Evolutionary conservation across 345 rosid genomes (phyloP).

Genomic region (Hibiscus mutabilis): DNA sequence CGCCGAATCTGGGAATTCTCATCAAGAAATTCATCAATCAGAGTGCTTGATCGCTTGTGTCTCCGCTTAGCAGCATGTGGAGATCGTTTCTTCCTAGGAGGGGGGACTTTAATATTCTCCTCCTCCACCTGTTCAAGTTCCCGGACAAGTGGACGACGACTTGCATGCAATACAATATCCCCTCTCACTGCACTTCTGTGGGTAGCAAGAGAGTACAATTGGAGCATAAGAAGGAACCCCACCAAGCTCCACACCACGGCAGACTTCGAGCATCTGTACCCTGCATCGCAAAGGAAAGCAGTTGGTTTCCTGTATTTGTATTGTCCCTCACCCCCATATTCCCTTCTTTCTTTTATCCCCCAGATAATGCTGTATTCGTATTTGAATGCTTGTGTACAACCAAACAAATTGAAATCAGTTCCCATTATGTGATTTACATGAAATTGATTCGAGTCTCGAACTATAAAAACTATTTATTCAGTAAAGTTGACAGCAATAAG

Average conservation of each 20-base stretch:
- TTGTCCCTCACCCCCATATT: conserved; percentile 61
- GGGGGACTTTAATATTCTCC: conserved; percentile 65
- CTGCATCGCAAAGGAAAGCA: conserved; percentile 62
- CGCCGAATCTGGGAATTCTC: conserved; percentile 77
- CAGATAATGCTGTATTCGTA: conserved; percentile 17
- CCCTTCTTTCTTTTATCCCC: conserved; percentile 32
- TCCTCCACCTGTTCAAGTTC: conserved; percentile 76
- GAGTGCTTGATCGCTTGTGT: conserved; percentile 56
- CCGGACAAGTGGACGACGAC: conserved; percentile 37
- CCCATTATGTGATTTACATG: no score
- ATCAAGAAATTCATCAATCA: conserved; percentile 90
- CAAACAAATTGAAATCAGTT: no score
- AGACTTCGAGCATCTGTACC: conserved; percentile 59
- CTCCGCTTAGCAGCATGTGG: conserved; percentile 77
- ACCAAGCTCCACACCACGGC: conserved; percentile 59
- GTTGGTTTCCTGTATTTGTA: conserved; percentile 65
- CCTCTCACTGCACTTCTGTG: conserved; percentile 25
- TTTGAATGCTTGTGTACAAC: no score
- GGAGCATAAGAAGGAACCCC: conserved; percentile 56
- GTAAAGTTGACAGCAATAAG: no score
- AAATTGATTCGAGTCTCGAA: no score
- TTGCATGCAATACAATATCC: conserved; percentile 30
- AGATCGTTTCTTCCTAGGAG: conserved; percentile 72
- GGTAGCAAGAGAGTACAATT: conserved; percentile 41
- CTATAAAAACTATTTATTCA: no score